Evolutionary conservation across 192 early-diverging fungal species (phyloP), one percentile per base, ranked within the genome.

Genomic region (Dispira parvispora): DNA sequence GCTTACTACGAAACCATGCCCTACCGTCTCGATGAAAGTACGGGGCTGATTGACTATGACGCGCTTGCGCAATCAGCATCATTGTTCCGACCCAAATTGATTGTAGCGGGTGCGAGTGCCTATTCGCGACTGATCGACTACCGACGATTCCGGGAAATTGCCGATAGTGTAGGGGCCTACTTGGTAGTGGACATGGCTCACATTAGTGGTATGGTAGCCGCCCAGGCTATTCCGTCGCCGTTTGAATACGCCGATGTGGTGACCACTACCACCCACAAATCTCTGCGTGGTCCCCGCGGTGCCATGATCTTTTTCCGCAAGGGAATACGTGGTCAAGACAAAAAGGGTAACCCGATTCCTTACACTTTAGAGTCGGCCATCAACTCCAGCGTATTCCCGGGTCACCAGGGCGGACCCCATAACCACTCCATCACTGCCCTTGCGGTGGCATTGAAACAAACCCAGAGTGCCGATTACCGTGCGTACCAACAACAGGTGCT

Each of bases 261-360:
- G 68, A 99, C 94, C 12, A 99, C 96, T 32, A 99, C 96, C 58
- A 99, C 96, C 2, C 96, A 99, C 82, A 99, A 99, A 71, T 95
- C 94, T 16, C 83, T 99, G 50, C 82, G 96, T 64, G 96, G 96
- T n/a, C 96, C 96, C 38, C 83, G 95, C 65, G 96, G 96, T 56
- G 89, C 92, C 55, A 90, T 99, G 86, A 97, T 99, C 76, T 97
- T 99, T 73, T 99, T 84, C 85, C 84, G 96, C 64, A 91, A 91
- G 71, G 96, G 96, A 67, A 81, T 94, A 46, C 84, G 90, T 20
- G 73, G 68, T 45, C 77, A 84, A 62, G 85, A 90, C 76, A 92
- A 94, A 78, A 99, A 99, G 78, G 91, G 91, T 42, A 80, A 87
- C 55, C 78, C 82, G 71, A 84, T 85, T 50, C 65, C 78, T 65